Conservation (phyloP, 2,329 filamentous ascomycete genomes). For the Cadophora malorum region DNA sequence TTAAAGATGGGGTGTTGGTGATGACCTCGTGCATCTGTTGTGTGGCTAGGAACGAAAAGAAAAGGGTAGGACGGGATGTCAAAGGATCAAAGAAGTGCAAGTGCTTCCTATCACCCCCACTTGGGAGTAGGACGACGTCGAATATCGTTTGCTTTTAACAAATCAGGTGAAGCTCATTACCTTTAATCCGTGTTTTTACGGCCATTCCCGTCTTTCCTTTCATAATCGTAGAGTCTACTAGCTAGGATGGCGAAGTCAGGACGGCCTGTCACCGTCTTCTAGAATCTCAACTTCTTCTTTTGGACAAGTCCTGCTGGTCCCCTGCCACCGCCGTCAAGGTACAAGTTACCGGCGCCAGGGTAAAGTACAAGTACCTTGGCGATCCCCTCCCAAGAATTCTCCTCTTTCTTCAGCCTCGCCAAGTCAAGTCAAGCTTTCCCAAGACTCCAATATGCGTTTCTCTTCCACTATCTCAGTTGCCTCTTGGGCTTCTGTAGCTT, state of each 20-base stretch:
- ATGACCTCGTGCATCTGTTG: conserved; percentile 33
- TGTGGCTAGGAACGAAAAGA: conserved; percentile 33
- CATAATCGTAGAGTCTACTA: conserved; percentile 10
- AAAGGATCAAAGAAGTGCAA: background rate
- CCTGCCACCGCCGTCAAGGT: conserved; percentile 24
- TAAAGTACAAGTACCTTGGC: conserved; percentile 37
- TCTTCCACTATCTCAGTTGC: conserved; percentile 34
- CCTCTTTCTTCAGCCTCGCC: conserved; percentile 29
- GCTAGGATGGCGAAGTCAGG: background rate
- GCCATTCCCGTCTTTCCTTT: conserved; percentile 2
- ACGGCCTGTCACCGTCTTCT: conserved; percentile 18
- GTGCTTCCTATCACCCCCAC: background rate
- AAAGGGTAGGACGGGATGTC: conserved; percentile 29
- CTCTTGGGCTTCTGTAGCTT: conserved; percentile 40
- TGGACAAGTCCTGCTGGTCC: conserved; percentile 9
- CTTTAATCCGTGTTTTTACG: background rate
- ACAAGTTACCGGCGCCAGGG: conserved; percentile 11
- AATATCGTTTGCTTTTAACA: background rate
- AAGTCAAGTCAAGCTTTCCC: conserved; percentile 21
- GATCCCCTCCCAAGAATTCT: conserved; percentile 25
- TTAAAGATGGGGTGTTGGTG: conserved; percentile 19
- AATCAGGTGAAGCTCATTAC: conserved; percentile 3
- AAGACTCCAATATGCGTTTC: conserved; percentile 39
- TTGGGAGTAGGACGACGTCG: background rate
- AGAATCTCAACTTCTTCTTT: conserved; percentile 23